phyloP scores from a whole-genome alignment of 768 basidiomycete genomes.

The Podaxis sp. region DNA sequence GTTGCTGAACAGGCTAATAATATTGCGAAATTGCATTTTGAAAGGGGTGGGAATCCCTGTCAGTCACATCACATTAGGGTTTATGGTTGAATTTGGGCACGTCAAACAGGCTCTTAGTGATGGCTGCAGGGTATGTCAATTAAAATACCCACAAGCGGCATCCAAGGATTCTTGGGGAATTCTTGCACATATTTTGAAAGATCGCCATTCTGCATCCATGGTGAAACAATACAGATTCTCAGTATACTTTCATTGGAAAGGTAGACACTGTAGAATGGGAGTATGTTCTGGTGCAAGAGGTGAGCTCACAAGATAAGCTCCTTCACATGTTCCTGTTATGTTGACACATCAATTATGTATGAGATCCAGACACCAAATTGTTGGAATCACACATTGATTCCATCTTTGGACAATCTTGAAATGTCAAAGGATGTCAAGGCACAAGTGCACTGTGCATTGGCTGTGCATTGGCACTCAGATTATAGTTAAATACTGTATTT shows the following conservation, averaged over 20 bases:
- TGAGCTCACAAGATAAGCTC: constrained; percentile 37
- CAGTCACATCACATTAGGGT: too few species aligned
- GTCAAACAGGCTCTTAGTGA: too few species aligned
- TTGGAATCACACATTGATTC: too few species aligned
- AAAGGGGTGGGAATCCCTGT: too few species aligned
- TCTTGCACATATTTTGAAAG: constrained; percentile 17
- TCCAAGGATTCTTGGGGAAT: constrained; percentile 13
- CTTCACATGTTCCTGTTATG: constrained; percentile 7
- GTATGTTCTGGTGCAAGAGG: constrained; percentile 33
- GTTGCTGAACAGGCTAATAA: too few species aligned
- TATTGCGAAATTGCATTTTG: too few species aligned
- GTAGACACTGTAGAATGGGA: constrained; percentile 35
- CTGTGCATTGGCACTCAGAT: too few species aligned
- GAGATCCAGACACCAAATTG: not conserved
- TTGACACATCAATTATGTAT: not conserved
- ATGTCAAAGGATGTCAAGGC: too few species aligned
- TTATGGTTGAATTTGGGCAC: too few species aligned
- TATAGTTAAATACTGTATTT: too few species aligned
- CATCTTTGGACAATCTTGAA: too few species aligned
- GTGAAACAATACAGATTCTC: constrained; percentile 20
- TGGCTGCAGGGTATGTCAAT: not conserved
- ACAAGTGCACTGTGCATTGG: too few species aligned
- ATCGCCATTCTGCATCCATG: constrained; percentile 24
- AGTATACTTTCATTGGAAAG: not conserved
- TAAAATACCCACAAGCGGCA: constrained; percentile 16